Evolutionary conservation across 257 asterid genomes (phyloP), one percentile per base, ranked within the genome.

Genomic region (Pogostemon cablin): DNA sequence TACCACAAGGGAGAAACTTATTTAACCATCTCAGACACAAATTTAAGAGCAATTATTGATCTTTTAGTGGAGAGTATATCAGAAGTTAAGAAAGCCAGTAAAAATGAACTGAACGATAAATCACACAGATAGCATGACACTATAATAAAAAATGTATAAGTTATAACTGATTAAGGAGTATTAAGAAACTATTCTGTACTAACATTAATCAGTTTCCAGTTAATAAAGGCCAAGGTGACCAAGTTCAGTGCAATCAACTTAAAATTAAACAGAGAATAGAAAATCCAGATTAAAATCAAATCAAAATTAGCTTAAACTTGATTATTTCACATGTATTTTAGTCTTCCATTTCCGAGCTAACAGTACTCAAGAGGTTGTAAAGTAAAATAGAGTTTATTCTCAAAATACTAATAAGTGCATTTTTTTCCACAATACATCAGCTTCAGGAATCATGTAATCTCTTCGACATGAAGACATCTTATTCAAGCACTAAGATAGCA

Each of bases 191-290:
- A 56, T 43, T 55, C 5, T 25, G 25, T 48, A 37, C 25, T 57
- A 7, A 2, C 48, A 35, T 41, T 25, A 7, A 69, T 58, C 40
- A n/a, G 49, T 44, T 44, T n/a, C 12, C 43, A 43, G 48, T 50
- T 44, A 44, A 25, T 44, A 60, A 52, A 35, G 58, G 15, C 58
- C 58, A 52, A 57, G 48, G n/a, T 20, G 38, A 46, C 38, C 58
- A 57, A 44, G 57, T 57, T 69, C 46, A 57, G 57, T 43, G 44
- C 64, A 42, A 43, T 69, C 35, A 68, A 41, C 40, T 55, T 6
- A 7, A 41, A 12, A 4, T 68, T 42, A 43, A 57, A 44, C 11
- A 39, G 37, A 58, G 58, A 42, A 12, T 47, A 43, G 9, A 15
- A 20, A n/a, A 58, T 52, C 11, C 35, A 37, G 39, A 15, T 48